Base-by-base conservation (phyloP, 140 eudicot species). In the Flaveria floridana region DNA sequence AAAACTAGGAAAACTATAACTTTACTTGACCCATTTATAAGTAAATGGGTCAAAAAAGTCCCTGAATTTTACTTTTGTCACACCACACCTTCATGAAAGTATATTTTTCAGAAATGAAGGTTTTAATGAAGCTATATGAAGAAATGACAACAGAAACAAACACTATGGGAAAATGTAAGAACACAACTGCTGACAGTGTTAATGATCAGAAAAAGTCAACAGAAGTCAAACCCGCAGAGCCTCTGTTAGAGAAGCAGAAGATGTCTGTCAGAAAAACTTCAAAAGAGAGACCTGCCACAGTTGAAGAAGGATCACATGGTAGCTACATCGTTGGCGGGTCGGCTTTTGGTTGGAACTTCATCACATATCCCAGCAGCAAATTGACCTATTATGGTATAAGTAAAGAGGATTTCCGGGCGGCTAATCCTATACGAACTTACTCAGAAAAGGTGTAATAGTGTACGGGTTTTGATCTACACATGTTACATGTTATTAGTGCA, bases 291-390 rank as follows among this genome's bases (percentile, higher is more conserved):
- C 84, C 85, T 9, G 58, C 70, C 18, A 57, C 42, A 30, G 85
- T 77, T 25, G 81, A 75, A 52, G 83, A 80, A 14, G 72, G 16
- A 65, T 11, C 68, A 34, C 71, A 50, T 57, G 89, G 89, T 64
- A 83, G 96, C n/a, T 90, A 86, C 42, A 48, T 90, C 10, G 95
- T 92, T 42, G 98, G 98, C 1, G 96, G 97, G 4, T 93, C 98
- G 9, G 95, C 98, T 66, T 88, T 93, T 44, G 98, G 98, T 15
- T 93, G 98, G 98, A 93, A 93, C 68, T 93, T 92, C 70, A 74
- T 87, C 65, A 92, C 89, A 2, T 88, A 48, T 65, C 78, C 74
- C 15, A 48, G 65, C 15, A 78, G 87, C 42, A 37, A 26, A 61
- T 69, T 80, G 2, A 68, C 74, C 48, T 90, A 86, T 74, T 93